Evolutionary conservation across 345 rosid genomes (phyloP), one percentile per base, ranked within the genome.

Genomic region (Erysimum cheiranthoides): DNA sequence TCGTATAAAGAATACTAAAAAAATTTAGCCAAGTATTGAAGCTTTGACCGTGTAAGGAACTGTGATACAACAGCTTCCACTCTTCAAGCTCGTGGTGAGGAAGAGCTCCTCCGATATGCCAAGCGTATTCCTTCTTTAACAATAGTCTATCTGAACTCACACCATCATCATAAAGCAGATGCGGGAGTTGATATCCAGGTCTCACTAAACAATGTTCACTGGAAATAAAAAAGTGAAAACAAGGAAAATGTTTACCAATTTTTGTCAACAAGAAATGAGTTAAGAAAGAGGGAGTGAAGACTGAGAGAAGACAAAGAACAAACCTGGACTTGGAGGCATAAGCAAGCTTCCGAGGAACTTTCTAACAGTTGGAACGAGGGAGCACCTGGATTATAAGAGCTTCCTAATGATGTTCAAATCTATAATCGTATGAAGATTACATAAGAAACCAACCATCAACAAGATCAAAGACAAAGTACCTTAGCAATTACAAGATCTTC

Each of bases 31-130:
- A 21, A 21, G 96, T 94, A 85, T 78, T 91, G 80, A 91, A 94
- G 84, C 95, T 94, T 54, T 80, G 83, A 70, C 95, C 98, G 80
- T 84, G 84, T 42, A 85, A 59, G 71, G 91, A 63, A 80, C 97
- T 92, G 69, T 94, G 96, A 73, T 90, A 94, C 76, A 92, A 73
- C 31, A 92, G 92, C 67, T 84, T 94, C 98, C 97, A 94, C 65
- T 90, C 93, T 66, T 77, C 86, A 35, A 89, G 82, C 83, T 90
- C 97, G 43, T 82, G 85, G 17, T 80, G 93, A 54, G 97, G 82
- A 74, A 94, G 91, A 63, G 85, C 87, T 72, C 98, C 98, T 78
- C 92, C 97, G 66, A 94, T 89, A 74, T 90, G 92, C 97, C 98
- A 92, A 66, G 98, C 96, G 76, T 87, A 90, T 78, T 89, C 97